phyloP scores from a whole-genome alignment of 805 yeast genomes.

The Hermanozyma aechmeae region DNA sequence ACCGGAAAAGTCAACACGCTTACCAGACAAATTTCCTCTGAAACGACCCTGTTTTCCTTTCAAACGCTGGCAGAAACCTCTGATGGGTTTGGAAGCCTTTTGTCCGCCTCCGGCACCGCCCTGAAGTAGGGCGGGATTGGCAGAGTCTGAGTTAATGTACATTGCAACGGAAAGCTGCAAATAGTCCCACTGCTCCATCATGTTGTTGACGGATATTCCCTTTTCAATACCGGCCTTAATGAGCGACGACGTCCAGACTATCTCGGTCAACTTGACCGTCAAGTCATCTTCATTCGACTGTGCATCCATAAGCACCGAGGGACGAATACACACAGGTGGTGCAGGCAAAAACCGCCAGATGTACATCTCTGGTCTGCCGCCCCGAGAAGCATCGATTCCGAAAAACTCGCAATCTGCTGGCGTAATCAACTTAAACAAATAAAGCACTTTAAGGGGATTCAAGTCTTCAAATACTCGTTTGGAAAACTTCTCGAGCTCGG shows the following conservation, averaged over 20 bases:
- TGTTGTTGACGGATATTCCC: conserved; percentile 83
- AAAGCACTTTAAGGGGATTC: conserved; percentile 83
- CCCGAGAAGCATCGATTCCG: conserved; percentile 80
- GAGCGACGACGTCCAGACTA: conserved; percentile 92
- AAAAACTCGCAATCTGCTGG: conserved; percentile 88
- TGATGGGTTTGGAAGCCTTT: conserved; percentile 64
- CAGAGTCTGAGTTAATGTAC: conserved; percentile 94
- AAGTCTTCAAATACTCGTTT: conserved; percentile 88
- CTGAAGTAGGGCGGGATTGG: conserved; percentile 70
- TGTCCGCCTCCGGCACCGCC: conserved; percentile 42
- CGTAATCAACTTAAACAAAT: conserved; percentile 74
- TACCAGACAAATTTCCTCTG: conserved; percentile 96
- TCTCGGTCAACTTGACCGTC: conserved; percentile 91
- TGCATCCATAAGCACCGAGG: conserved; percentile 87
- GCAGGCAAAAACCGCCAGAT: conserved; percentile 97
- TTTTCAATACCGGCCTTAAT: conserved; percentile 92
- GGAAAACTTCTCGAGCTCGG: conserved; percentile 81
- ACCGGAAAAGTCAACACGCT: conserved; percentile 97
- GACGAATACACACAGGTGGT: conserved; percentile 98
- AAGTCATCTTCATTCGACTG: conserved; percentile 96
- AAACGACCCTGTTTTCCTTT: conserved; percentile 99
- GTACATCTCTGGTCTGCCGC: conserved; percentile 93
- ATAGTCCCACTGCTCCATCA: conserved; percentile 99
- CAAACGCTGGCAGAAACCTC: conserved; percentile 94
- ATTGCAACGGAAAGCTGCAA: conserved; percentile 91